Evolutionary conservation across 1,139 yeast genomes (phyloP).

Genomic region (Yamadazyma epiphylla): DNA sequence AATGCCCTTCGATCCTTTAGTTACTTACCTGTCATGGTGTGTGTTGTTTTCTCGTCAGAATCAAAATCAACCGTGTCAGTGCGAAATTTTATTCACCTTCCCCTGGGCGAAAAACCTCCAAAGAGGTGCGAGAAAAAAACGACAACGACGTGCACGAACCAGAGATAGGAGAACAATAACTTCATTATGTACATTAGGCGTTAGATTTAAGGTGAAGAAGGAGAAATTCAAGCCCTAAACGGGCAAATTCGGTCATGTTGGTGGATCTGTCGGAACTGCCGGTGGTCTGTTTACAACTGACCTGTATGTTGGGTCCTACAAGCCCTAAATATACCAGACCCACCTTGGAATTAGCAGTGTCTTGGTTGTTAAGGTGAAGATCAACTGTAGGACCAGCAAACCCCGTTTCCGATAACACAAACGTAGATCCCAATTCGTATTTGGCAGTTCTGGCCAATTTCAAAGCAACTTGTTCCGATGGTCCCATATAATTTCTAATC

Average conservation of each 20-base stretch:
- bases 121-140: too few species aligned
- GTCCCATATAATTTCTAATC: slow-evolving; percentile 71
- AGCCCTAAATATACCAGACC: slow-evolving; percentile 75
- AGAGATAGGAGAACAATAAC: too few species aligned
- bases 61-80: slow-evolving; percentile 7
- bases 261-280: slow-evolving; percentile 47
- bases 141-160: too few species aligned
- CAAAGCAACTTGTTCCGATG: slow-evolving; percentile 71
- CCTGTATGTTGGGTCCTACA: slow-evolving; percentile 62
- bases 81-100: too few species aligned
- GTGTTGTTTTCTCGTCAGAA: slow-evolving; percentile 8
- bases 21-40: slow-evolving; percentile 9
- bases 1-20: not conserved
- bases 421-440: slow-evolving; percentile 78
- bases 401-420: slow-evolving; percentile 81
- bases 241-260: slow-evolving; percentile 77
- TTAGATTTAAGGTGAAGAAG: too few species aligned
- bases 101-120: too few species aligned
- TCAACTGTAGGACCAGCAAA: slow-evolving; percentile 74
- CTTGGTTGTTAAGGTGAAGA: slow-evolving; percentile 27
- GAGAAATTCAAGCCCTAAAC: slow-evolving; percentile 58
- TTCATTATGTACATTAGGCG: too few species aligned
- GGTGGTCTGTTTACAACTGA: slow-evolving; percentile 47
- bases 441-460: slow-evolving; percentile 74
- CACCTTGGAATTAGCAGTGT: slow-evolving; percentile 25